Percentiles rank a stretch among this genome's conserved stretches.
phyloP scores from a whole-genome alignment of 192 early-diverging fungal species.

The Coemansia sp. region DNA sequence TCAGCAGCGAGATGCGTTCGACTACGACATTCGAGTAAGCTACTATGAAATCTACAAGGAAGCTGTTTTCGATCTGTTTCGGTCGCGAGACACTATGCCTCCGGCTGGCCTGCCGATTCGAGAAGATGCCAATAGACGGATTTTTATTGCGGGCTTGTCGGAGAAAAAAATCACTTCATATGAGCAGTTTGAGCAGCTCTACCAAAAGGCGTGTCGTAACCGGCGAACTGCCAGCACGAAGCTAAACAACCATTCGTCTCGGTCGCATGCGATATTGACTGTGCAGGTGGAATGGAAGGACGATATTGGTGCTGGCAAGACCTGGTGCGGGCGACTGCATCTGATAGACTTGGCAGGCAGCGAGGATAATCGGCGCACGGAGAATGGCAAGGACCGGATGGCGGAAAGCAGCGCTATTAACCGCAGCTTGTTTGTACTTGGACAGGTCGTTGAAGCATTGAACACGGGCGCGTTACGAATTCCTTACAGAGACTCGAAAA shows the following conservation, averaged over 20 bases:
- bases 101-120: constrained; percentile 53
- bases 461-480: constrained; percentile 55
- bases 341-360: constrained; percentile 68
- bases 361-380: constrained; percentile 65
- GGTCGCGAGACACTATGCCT: constrained; percentile 27
- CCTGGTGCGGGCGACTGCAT: constrained; percentile 55
- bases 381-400: constrained; percentile 58
- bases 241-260: constrained; percentile 60
- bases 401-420: constrained; percentile 68
- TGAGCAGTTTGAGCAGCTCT: constrained; percentile 53
- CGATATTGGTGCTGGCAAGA: constrained; percentile 28
- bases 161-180: constrained; percentile 53
- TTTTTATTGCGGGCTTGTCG: constrained; percentile 59
- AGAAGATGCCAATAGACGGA: constrained; percentile 54
- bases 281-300: constrained; percentile 51
- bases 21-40: constrained; percentile 53
- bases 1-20: constrained; percentile 35
- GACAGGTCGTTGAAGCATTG: constrained; percentile 66
- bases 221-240: constrained; percentile 64
- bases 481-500: constrained; percentile 66
- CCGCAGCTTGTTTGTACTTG: constrained; percentile 62
- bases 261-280: constrained; percentile 64
- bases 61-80: constrained; percentile 58
- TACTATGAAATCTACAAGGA: constrained; percentile 75
- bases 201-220: constrained; percentile 54